phyloP scores from a whole-genome alignment of 805 yeast species.

The Torulaspora indica region DNA sequence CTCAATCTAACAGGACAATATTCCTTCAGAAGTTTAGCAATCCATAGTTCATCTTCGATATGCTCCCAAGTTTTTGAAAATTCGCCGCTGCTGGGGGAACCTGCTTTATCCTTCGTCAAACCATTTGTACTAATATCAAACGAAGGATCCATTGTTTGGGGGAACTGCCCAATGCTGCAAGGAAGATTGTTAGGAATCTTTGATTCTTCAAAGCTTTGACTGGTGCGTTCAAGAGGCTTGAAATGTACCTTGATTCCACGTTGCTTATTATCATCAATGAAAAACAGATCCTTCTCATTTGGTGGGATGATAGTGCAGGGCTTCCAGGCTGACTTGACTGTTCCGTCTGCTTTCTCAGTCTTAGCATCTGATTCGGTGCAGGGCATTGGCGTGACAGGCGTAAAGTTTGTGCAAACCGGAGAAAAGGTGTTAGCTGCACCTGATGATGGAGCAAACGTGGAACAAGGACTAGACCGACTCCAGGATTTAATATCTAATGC shows the following conservation, averaged over 20 bases:
- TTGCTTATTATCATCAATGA: neutral
- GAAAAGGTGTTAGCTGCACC: neutral
- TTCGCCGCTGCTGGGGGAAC: neutral
- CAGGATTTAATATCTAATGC: neutral
- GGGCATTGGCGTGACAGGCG: neutral
- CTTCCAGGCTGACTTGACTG: neutral
- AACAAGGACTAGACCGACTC: neutral
- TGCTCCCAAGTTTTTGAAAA: constrained; percentile 4
- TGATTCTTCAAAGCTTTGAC: neutral
- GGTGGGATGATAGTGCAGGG: neutral
- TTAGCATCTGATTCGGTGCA: neutral
- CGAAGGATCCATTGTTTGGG: neutral
- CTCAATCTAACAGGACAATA: constrained; percentile 12
- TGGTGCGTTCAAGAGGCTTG: neutral
- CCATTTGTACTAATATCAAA: neutral
- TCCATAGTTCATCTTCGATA: constrained; percentile 6
- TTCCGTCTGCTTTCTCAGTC: neutral
- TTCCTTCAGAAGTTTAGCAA: constrained; percentile 7
- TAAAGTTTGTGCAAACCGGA: neutral
- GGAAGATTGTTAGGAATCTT: too few species aligned
- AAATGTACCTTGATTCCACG: neutral
- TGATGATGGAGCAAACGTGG: neutral
- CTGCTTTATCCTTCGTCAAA: neutral
- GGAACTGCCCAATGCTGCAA: neutral
- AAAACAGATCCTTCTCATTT: neutral